phyloP scores from a whole-genome alignment of 306 rosid genomes.

The Morella rubra region DNA sequence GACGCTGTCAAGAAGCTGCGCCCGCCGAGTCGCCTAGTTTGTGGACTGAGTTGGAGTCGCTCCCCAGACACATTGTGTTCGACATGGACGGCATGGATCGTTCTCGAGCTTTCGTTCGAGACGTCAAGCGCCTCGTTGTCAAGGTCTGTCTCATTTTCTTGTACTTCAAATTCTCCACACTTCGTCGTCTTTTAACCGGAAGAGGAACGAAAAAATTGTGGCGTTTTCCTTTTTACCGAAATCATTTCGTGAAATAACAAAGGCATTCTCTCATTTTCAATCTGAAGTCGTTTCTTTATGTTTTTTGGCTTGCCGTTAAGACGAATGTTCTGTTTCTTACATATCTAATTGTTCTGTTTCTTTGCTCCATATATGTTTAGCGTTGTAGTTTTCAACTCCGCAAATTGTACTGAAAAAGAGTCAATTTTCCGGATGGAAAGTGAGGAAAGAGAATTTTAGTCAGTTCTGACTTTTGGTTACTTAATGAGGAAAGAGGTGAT shows the following conservation, averaged over 20 bases:
- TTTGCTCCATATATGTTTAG: neutral
- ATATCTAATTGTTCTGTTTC: neutral
- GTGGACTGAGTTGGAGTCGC: slow-evolving; percentile 13
- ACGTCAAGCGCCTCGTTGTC: slow-evolving; percentile 66
- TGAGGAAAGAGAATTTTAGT: neutral
- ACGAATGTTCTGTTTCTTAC: neutral
- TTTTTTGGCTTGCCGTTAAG: neutral
- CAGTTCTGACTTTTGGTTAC: neutral
- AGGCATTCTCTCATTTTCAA: neutral
- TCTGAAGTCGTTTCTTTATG: neutral
- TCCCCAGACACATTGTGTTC: slow-evolving; percentile 4
- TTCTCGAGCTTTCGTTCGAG: slow-evolving; percentile 56
- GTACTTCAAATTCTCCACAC: neutral
- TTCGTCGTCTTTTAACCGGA: neutral
- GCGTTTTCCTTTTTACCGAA: neutral
- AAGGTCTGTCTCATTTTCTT: slow-evolving; percentile 42
- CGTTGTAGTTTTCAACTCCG: neutral
- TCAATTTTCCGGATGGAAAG: neutral
- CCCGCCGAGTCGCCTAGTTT: slow-evolving; percentile 25
- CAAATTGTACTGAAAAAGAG: neutral
- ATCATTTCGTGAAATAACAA: neutral
- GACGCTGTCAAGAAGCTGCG: neutral
- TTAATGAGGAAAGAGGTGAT: neutral
- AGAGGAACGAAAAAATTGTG: neutral
- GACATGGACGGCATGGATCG: slow-evolving; percentile 47